Base-by-base conservation (phyloP, 164 flowering plant genomes). In the Dillenia suffruticosa region DNA sequence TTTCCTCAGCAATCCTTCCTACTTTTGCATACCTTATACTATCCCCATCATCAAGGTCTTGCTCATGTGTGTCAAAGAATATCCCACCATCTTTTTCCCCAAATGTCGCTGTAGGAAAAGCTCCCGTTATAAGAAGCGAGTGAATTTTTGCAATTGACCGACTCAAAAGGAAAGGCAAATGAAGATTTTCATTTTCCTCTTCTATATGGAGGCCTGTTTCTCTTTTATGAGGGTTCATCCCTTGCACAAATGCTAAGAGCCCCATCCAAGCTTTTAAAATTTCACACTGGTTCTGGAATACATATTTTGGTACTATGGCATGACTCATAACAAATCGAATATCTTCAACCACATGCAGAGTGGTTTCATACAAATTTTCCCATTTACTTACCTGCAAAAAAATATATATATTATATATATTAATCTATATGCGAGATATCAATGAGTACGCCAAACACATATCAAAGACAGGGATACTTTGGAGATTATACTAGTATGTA, bases 181-280 rank as follows among this genome's bases (percentile, higher is more conserved):
- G 79, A 56, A 78, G 63, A 68, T 76, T 71, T 26, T 87, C 97
- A 81, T 79, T 84, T 72, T 95, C 97, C 66, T 89, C 97, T 68
- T 90, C 96, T 45, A 84, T 67, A 65, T 76, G 91, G 57, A 79
- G 65, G 44, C 89, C 89, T 9, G 84, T 82, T 63, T 84, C 96
- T 77, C 99, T 77, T 79, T 85, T 95, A 63, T 71, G 87, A 60
- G 97, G 87, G 63, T 79, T 79, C 88, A 90, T 87, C 44, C 97
- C 97, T 80, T 95, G 99, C 72, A 90, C 81, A 81, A 71, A 86
- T 61, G 81, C 59, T 78, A 89, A 70, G n/a, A 95, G 84, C 63
- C 59, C 75, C 68, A 92, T 71, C 97, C 97, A 95, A 44, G 80
- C 72, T 74, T 76, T 83, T 54, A 63, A 71, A 53, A 90, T 68